Base-by-base conservation (phyloP, 352 stramenopile genomes). In the Bremia lactucae region DNA sequence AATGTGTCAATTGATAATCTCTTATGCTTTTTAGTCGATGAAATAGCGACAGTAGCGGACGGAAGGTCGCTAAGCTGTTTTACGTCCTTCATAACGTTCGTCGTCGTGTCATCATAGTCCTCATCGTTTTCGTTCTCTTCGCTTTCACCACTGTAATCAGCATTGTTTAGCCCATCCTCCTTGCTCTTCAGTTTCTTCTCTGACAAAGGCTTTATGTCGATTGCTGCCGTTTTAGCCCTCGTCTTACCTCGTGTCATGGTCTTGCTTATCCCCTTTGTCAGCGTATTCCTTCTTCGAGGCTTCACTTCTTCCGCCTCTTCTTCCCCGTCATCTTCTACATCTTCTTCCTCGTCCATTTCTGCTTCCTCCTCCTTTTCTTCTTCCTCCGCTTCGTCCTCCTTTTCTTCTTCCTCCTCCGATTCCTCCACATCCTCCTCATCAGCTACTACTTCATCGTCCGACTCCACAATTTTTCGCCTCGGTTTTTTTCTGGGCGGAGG, bases 1-100 rank as follows among this genome's bases (percentile, higher is more conserved):
- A 82, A 45, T 20, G 69, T 66, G 28, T 78, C 60, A 49, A 84
- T 77, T 6, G 71, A 77, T n/a, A 83, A 57, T 38, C 59, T 52
- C 31, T 72, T 79, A 11, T 55, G 62, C 14, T 67, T 63, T 13
- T 57, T 50, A 42, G 68, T 64, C 4, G 68, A 77, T 9, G 62
- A 64, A 0, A 47, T 55, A 2, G 65, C 65, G 4, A 38, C 33
- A 1, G 55, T 33, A 2, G 41, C 52, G 8, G 58, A 73, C 23
- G 43, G 50, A 14, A 42, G 22, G 15, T 63, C 50, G 34, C 49
- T 67, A 10, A 41, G 48, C 13, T 31, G 37, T 38, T 55, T 49
- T 15, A 56, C 46, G 6, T 62, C 57, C 15, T 55, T 48, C 3
- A 28, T 35, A 29, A 58, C 55, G 16, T 21, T 62, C 6, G 42